Base-by-base conservation (phyloP, 192 early-diverging fungal species). In the Coemansia asiatica region DNA sequence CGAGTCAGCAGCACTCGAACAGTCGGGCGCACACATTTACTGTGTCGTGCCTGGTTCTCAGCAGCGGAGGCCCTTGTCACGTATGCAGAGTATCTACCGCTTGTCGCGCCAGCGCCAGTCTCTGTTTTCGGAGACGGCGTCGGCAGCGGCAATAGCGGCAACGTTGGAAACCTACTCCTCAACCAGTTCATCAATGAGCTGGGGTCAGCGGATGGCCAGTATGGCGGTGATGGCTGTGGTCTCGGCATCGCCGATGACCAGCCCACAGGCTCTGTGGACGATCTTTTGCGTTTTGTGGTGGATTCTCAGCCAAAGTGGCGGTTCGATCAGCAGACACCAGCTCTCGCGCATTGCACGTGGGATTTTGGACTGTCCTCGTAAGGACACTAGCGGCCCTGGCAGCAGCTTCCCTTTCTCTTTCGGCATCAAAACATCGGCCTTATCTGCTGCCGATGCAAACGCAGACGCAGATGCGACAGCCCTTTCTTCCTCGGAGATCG, bases 1-100 rank as follows among this genome's bases (percentile, higher is more conserved):
- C 78, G 78, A 81, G 78, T 81, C 78, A 75, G 78, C 78, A 81
- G 78, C 61, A 81, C 78, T 81, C 78, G 78, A 66, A 74, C 78
- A 81, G 72, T 81, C 78, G 72, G 72, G 64, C 72, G 51, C 59
- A 38, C 78, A 75, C 63, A 67, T 69, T 66, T 67, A 60, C 38
- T 67, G 75, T 77, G 75, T 68, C 1, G 38, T 40, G 72, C 60
- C 72, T 67, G 78, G 75, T 81, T 81, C 78, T 74, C 78, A 81
- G 78, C 78, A 81, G 78, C 78, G 78, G 78, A 81, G 48, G 78
- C 68, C 78, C 66, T 81, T 81, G 72, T 67, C 68, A 66, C 57
- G 28, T 81, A 72, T 57, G 78, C 72, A 75, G 78, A 81, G 72
- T 81, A 74, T 72, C 63, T 71, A 60, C 63, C 76, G 66, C 72